These are phyloP conservation scores for Schoenoplectus tabernaemontani DNA, from an alignment of 202 grass and related monocot genomes.

Conservation along the genomic window DNA sequence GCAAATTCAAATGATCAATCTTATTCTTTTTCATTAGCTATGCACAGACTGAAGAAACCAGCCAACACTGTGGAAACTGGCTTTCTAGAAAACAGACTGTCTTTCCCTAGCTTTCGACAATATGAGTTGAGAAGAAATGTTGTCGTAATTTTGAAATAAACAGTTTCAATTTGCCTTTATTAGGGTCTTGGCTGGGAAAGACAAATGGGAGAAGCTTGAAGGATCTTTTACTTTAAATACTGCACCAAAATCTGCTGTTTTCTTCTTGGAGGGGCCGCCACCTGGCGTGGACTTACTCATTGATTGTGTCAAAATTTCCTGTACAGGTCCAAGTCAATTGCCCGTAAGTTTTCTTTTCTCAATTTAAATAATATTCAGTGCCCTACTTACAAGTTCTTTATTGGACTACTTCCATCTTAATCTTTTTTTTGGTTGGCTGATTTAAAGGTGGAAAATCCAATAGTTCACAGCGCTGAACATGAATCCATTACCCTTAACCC, in stretches of 20 bases:
- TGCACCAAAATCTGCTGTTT: slow-evolving; percentile 56
- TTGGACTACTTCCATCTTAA: not conserved
- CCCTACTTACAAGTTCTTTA: not conserved
- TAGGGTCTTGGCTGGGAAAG: slow-evolving; percentile 55
- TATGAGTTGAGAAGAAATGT: not conserved
- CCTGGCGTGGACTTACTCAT: slow-evolving; percentile 66
- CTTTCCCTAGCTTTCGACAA: not conserved
- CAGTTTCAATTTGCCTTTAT: slow-evolving; percentile 3
- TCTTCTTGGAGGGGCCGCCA: slow-evolving; percentile 83
- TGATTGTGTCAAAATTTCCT: slow-evolving; percentile 73
- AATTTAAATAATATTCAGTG: not conserved
- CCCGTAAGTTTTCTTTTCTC: slow-evolving; percentile 36
- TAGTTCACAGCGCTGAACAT: slow-evolving; percentile 27
- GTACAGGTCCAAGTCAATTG: slow-evolving; percentile 35
- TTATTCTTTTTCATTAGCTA: not conserved
- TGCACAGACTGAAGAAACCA: not conserved
- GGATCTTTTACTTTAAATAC: slow-evolving; percentile 54
- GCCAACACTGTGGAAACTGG: not conserved
- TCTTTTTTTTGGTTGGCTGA: not conserved
- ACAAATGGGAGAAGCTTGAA: slow-evolving; percentile 82
- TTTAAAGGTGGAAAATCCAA: slow-evolving; percentile 19
- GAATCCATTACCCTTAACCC: slow-evolving; percentile 54
- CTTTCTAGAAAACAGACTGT: not conserved
- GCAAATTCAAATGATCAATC: not conserved
- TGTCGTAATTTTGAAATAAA: not conserved